Conservation (phyloP, 2,329 filamentous ascomycete species). For the Trichophyton schoenleinii region DNA sequence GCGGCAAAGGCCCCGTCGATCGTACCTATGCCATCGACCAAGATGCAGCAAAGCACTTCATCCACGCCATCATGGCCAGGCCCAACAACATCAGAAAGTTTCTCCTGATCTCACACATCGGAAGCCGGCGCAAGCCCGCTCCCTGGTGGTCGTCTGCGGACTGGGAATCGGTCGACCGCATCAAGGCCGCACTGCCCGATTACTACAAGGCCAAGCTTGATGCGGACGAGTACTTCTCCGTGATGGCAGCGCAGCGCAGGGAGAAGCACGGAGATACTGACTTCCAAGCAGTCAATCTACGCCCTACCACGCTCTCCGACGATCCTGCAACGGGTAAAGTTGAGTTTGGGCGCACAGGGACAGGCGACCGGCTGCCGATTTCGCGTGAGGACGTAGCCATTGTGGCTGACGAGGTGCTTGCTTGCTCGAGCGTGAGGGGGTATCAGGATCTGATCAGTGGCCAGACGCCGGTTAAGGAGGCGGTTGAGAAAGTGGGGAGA, state of each 20-base stretch:
- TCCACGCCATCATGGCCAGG: slow-evolving; percentile 35
- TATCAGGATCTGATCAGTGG: slow-evolving; percentile 45
- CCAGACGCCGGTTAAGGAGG: slow-evolving; percentile 34
- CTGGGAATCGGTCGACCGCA: slow-evolving; percentile 34
- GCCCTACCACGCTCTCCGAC: slow-evolving; percentile 40
- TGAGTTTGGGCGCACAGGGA: slow-evolving; percentile 32
- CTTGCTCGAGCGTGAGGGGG: slow-evolving; percentile 36
- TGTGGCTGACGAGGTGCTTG: slow-evolving; percentile 38
- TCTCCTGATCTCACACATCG: slow-evolving; percentile 43
- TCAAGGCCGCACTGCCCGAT: slow-evolving; percentile 38
- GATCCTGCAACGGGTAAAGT: slow-evolving; percentile 37
- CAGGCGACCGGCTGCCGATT: slow-evolving; percentile 32
- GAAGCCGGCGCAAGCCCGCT: slow-evolving; percentile 37
- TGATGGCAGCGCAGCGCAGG: slow-evolving; percentile 28
- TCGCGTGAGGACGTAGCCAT: slow-evolving; percentile 41
- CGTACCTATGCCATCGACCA: slow-evolving; percentile 43
- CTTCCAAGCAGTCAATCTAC: slow-evolving; percentile 40
- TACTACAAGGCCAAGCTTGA: slow-evolving; percentile 45
- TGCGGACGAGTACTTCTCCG: slow-evolving; percentile 43
- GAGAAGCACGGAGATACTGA: slow-evolving; percentile 9
- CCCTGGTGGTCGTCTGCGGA: slow-evolving; percentile 41
- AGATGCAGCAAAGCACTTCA: slow-evolving; percentile 44
- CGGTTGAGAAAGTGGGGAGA: slow-evolving; percentile 35
- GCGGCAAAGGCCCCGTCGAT: slow-evolving; percentile 41
- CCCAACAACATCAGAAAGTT: slow-evolving; percentile 39